phyloP scores from a whole-genome alignment of 2,329 filamentous ascomycete species.

The Alternaria angustiovoidea region DNA sequence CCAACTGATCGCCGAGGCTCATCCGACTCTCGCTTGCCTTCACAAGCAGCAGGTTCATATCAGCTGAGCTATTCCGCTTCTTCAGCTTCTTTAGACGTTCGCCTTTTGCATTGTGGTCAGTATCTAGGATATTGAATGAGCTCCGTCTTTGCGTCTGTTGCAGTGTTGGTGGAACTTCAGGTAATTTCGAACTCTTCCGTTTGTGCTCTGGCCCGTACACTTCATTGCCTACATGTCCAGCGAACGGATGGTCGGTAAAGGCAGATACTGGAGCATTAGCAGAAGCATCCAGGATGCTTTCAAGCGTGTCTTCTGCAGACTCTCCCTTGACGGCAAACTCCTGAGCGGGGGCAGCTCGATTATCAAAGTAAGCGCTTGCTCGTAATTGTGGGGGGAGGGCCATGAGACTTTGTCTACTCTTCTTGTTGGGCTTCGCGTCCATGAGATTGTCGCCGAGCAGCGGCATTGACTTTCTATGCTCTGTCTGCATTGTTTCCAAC shows the following conservation, averaged over 20 bases:
- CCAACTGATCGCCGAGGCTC: slow-evolving; percentile 47
- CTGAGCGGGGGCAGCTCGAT: slow-evolving; percentile 61
- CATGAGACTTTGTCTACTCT: slow-evolving; percentile 55
- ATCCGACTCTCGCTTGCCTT: slow-evolving; percentile 46
- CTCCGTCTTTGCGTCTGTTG: slow-evolving; percentile 47
- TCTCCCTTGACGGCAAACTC: slow-evolving; percentile 70
- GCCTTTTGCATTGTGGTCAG: slow-evolving; percentile 48
- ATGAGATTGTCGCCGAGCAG: slow-evolving; percentile 14
- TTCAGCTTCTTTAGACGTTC: slow-evolving; percentile 51
- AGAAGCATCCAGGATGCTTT: slow-evolving; percentile 90
- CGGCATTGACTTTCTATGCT: slow-evolving; percentile 61
- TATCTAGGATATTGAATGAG: slow-evolving; percentile 49
- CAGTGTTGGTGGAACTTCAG: slow-evolving; percentile 30
- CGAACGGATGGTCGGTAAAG: slow-evolving; percentile 88
- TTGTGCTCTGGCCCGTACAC: slow-evolving; percentile 68
- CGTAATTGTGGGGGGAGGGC: slow-evolving; percentile 82
- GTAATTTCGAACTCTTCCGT: slow-evolving; percentile 52
- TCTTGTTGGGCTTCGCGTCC: slow-evolving; percentile 29
- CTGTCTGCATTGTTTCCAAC: slow-evolving; percentile 68
- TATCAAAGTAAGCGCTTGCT: slow-evolving; percentile 90
- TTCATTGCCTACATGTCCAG: slow-evolving; percentile 76
- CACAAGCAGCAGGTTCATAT: slow-evolving; percentile 46
- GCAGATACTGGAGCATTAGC: slow-evolving; percentile 86
- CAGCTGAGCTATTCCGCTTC: slow-evolving; percentile 52
- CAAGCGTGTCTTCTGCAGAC: slow-evolving; percentile 87